Percentiles rank a stretch among this genome's conserved stretches.
Conservation (phyloP, 768 basidiomycete species). For the Termitomyces sp. region DNA sequence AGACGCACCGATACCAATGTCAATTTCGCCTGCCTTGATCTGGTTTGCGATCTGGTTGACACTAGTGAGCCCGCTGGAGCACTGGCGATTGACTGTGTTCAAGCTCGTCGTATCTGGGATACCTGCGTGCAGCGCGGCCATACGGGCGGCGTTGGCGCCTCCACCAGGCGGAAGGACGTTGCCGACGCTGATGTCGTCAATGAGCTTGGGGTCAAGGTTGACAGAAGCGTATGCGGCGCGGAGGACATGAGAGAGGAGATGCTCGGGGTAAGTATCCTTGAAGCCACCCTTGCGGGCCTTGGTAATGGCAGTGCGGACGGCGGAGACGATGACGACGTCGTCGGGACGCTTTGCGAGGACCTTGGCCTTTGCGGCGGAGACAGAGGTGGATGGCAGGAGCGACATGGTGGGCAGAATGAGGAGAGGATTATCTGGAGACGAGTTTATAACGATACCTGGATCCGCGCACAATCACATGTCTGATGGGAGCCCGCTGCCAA, state of each 20-base stretch:
- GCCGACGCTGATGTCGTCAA: slow-evolving; percentile 82
- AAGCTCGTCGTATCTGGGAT: slow-evolving; percentile 72
- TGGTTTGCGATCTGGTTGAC: slow-evolving; percentile 79
- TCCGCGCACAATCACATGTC: background rate
- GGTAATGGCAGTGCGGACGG: slow-evolving; percentile 87
- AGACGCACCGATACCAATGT: slow-evolving; percentile 41
- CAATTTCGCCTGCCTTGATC: slow-evolving; percentile 76
- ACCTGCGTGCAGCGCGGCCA: slow-evolving; percentile 83
- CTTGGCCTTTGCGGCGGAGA: slow-evolving; percentile 44
- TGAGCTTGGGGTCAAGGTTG: slow-evolving; percentile 71
- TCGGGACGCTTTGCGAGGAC: slow-evolving; percentile 70
- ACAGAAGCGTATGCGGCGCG: slow-evolving; percentile 65
- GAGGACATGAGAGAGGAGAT: slow-evolving; percentile 73
- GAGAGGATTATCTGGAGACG: background rate
- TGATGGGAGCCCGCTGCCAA: background rate
- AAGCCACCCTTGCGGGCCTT: slow-evolving; percentile 88
- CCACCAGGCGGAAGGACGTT: slow-evolving; percentile 87
- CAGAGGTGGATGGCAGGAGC: background rate
- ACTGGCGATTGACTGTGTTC: slow-evolving; percentile 87
- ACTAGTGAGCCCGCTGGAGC: slow-evolving; percentile 81
- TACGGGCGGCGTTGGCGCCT: slow-evolving; percentile 76
- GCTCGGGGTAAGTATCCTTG: slow-evolving; percentile 85
- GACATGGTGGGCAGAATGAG: background rate
- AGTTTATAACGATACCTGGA: background rate
- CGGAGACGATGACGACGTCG: slow-evolving; percentile 88